Evolutionary conservation across 169 alveolate genomes (phyloP).

Genomic region (Plasmodium vinckei): DNA sequence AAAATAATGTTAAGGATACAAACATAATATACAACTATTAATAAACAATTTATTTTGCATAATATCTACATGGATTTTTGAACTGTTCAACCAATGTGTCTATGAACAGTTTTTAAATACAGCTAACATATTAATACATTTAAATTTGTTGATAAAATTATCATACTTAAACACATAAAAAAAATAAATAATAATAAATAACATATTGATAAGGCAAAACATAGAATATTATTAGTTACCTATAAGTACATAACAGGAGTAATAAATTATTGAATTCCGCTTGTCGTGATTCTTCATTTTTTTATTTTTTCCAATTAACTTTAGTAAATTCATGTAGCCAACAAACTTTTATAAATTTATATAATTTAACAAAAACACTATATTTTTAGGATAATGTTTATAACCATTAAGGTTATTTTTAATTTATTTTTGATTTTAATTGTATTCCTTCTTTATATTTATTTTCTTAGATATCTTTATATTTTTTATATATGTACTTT

Average conservation of each 20-base stretch:
- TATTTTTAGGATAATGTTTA: background rate
- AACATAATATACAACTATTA: no score
- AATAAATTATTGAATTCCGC: conserved; percentile 37
- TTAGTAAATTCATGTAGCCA: conserved; percentile 42
- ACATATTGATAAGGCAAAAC: background rate
- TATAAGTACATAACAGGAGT: conserved; percentile 45
- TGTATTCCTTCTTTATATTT: no score
- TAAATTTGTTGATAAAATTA: no score
- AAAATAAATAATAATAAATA: no score
- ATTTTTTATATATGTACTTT: no score
- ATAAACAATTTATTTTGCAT: no score
- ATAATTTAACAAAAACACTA: background rate
- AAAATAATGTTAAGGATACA: background rate
- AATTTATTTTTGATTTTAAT: background rate
- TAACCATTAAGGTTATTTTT: background rate
- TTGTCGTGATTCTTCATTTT: conserved; percentile 37
- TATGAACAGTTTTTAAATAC: no score
- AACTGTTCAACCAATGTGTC: background rate
- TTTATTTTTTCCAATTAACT: conserved; percentile 46
- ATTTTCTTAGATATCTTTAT: no score
- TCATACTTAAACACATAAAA: no score
- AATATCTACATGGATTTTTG: background rate
- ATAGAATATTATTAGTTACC: conserved; percentile 25
- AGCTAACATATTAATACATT: no score
- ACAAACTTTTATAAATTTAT: conserved; percentile 14